Percentiles rank a stretch among this genome's conserved stretches.
Conservation (phyloP, 2,329 filamentous ascomycete genomes). For the Nigrospora osmanthi region DNA sequence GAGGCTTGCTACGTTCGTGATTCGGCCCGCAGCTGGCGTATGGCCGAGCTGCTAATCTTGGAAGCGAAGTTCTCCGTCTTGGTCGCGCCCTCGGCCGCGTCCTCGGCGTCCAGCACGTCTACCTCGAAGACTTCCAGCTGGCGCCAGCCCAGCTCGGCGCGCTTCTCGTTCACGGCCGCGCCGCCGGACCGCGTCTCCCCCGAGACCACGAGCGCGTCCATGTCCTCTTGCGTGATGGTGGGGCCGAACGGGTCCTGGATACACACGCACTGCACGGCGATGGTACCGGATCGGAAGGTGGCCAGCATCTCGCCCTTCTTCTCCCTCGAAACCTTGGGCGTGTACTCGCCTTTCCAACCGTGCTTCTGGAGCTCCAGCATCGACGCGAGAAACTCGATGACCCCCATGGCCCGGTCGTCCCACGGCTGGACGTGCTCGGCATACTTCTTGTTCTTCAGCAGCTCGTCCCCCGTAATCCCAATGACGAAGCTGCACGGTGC, state of each 20-base stretch:
- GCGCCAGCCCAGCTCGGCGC: constrained; percentile 68
- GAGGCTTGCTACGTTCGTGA: constrained; percentile 1
- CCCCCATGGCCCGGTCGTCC: constrained; percentile 61
- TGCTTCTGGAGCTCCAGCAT: constrained; percentile 37
- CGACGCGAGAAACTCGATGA: constrained; percentile 66
- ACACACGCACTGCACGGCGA: constrained; percentile 71
- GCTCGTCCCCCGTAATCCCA: constrained; percentile 80
- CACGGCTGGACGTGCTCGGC: constrained; percentile 75
- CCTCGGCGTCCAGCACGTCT: constrained; percentile 70
- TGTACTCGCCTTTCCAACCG: constrained; percentile 35
- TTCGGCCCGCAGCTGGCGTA: constrained; percentile 42
- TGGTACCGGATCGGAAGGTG: constrained; percentile 46
- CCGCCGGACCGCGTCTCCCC: constrained; percentile 82
- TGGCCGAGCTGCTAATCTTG: constrained; percentile 90
- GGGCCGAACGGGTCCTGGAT: constrained; percentile 87
- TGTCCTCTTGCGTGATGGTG: constrained; percentile 72
- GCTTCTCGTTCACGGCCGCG: constrained; percentile 76
- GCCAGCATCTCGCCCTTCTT: constrained; percentile 41
- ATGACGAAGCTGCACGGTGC: constrained; percentile 58
- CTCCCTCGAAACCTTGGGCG: constrained; percentile 24
- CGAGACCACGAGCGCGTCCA: constrained; percentile 79
- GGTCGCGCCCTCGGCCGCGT: constrained; percentile 34
- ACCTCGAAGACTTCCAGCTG: constrained; percentile 78
- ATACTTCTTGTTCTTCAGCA: constrained; percentile 85
- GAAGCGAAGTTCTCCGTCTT: constrained; percentile 58